Conservation (phyloP, 805 yeast species). For the Lachancea sp. region DNA sequence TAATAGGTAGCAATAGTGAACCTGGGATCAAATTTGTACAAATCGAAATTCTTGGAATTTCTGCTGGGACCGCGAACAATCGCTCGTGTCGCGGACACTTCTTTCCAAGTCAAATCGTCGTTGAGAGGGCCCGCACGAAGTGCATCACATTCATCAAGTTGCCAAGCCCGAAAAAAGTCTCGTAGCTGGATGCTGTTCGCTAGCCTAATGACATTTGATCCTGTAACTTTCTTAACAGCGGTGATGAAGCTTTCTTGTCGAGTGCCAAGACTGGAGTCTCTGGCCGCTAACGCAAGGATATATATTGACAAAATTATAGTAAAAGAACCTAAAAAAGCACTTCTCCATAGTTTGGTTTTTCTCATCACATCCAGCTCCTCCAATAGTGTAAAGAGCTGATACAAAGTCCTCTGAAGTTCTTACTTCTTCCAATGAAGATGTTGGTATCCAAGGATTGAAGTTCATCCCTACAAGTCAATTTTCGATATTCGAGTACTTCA, state of each 20-base stretch:
- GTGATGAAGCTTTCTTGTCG: not conserved
- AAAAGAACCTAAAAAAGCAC: not conserved
- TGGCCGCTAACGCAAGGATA: not conserved
- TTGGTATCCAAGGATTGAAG: no score
- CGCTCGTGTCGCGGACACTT: not conserved
- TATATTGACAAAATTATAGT: not conserved
- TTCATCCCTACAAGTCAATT: no score
- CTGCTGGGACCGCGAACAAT: not conserved
- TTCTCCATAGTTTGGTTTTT: not conserved
- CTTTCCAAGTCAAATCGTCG: not conserved
- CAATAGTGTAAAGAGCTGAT: no score
- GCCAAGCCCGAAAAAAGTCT: constrained; percentile 2
- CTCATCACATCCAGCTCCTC: not conserved
- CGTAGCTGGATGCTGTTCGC: not conserved
- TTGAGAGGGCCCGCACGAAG: not conserved
- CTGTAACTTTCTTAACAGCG: not conserved
- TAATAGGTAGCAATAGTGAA: not conserved
- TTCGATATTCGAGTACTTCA: not conserved
- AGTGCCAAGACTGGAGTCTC: not conserved
- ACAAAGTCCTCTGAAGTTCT: no score
- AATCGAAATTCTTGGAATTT: not conserved
- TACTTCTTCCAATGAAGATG: no score
- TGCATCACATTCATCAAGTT: not conserved
- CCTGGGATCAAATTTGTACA: constrained; percentile 1
- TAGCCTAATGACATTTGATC: not conserved